Base-by-base conservation (phyloP, 2,329 filamentous ascomycete genomes). In the Nemania serpens region DNA sequence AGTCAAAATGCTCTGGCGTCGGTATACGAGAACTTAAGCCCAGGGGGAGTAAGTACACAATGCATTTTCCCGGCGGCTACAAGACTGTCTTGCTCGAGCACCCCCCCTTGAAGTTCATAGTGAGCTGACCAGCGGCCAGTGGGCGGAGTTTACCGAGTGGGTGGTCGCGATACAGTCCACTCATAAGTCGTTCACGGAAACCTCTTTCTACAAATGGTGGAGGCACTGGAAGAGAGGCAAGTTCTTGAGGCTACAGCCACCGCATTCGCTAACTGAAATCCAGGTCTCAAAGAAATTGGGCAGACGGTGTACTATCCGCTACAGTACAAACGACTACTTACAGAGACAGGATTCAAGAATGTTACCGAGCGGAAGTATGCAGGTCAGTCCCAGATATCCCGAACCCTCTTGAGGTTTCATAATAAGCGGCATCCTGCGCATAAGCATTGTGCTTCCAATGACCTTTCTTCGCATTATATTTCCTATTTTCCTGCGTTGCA, bases 141-240 rank as follows among this genome's bases (percentile, higher is more conserved):
- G 71, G 68, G 66, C 67, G 25, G 74, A 76, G 65, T 73, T 75
- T 65, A 74, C 71, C 11, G 74, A 76, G 63, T 76, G 71, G 71
- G 63, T 73, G 49, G 66, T 70, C 42, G 39, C 68, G 10, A 66
- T 76, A n/a, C 68, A 71, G 45, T 72, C 70, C 3, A 69, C 75
- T 12, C 68, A 74, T 59, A 65, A 67, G 49, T 72, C 71, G 1
- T 63, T 75, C 2, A 50, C 66, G 3, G 71, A 72, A 45, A 75
- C 65, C 7, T 68, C 68, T 2, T 68, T 76, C 51, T 63, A 71
- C n/a, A 70, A 62, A 36, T 74, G 74, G 69, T 71, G 72, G 48
- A 41, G 25, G 3, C 62, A 72, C 15, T 63, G 75, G 61, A 66
- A 58, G 43, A 34, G 11, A 59, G 65, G 65, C 18, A 58, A 57